These are phyloP conservation scores for Trifolium repens DNA, from an alignment of 306 rosid species.

Conservation along the genomic window DNA sequence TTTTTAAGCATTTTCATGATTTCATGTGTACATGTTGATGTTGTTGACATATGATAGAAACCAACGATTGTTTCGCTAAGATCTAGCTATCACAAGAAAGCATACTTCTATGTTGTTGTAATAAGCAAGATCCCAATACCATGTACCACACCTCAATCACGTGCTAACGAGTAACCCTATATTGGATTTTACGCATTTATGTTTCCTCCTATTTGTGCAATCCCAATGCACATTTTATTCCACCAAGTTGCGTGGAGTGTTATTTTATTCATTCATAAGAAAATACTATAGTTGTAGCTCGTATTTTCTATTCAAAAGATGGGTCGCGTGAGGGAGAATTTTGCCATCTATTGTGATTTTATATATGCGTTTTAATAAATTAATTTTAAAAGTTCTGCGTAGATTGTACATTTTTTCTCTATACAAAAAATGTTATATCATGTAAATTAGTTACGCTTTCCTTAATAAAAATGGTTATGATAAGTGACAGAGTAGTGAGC, in stretches of 20 bases:
- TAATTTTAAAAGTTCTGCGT: no score
- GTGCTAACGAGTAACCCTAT: constrained; percentile 11
- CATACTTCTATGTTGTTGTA: constrained; percentile 15
- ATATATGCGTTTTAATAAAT: no score
- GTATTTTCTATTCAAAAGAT: no score
- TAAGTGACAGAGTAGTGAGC: neutral
- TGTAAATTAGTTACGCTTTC: neutral
- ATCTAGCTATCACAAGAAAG: constrained; percentile 11
- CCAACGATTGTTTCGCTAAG: neutral
- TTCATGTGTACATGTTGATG: neutral
- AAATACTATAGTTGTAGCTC: neutral
- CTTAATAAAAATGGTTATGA: neutral
- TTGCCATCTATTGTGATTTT: no score
- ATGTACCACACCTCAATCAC: constrained; percentile 30
- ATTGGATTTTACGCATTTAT: constrained; percentile 16
- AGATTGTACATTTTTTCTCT: no score
- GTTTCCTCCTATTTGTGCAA: constrained; percentile 8
- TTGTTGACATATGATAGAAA: constrained; percentile 25
- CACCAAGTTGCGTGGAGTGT: constrained; percentile 1
- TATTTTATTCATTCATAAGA: neutral
- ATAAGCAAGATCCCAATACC: constrained; percentile 30
- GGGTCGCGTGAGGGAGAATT: no score
- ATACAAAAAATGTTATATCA: no score
- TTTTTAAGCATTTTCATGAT: constrained; percentile 3
- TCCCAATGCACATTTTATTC: constrained; percentile 16